Percentiles rank a stretch among this genome's conserved stretches.
These are phyloP conservation scores for Anacardium occidentale DNA, from an alignment of 345 rosid genomes.

Conservation along the genomic window DNA sequence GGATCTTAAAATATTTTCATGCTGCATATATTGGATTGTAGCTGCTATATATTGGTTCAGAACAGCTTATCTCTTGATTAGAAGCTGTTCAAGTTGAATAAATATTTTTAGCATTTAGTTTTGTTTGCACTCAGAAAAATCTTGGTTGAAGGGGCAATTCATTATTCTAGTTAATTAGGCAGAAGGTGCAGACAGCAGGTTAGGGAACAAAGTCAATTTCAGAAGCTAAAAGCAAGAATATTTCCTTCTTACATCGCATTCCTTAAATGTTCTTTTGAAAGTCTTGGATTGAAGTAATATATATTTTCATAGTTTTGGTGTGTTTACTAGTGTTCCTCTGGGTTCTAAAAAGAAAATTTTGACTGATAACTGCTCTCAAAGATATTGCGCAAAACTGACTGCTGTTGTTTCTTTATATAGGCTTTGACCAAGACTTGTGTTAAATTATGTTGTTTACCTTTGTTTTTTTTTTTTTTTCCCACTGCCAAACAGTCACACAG, in stretches of 20 bases:
- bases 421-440: background rate
- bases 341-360: background rate
- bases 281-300: background rate
- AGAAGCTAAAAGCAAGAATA: background rate
- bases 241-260: background rate
- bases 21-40: background rate
- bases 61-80: background rate
- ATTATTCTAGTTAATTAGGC: background rate
- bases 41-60: no score
- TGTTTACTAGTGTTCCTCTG: conserved; percentile 1
- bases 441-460: conserved; percentile 23
- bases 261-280: background rate
- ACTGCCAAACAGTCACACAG: conserved; percentile 72
- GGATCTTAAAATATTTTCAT: background rate
- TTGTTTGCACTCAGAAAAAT: background rate
- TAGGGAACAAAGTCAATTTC: background rate
- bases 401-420: background rate
- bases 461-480: conserved; percentile 9
- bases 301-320: background rate
- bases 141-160: background rate
- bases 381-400: background rate
- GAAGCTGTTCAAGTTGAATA: conserved; percentile 1
- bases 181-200: background rate
- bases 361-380: background rate
- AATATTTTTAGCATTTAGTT: background rate